Evolutionary conservation across 2,329 filamentous ascomycete genomes (phyloP), one percentile per base, ranked within the genome.

Genomic region (Dendrostoma leiphaemia): DNA sequence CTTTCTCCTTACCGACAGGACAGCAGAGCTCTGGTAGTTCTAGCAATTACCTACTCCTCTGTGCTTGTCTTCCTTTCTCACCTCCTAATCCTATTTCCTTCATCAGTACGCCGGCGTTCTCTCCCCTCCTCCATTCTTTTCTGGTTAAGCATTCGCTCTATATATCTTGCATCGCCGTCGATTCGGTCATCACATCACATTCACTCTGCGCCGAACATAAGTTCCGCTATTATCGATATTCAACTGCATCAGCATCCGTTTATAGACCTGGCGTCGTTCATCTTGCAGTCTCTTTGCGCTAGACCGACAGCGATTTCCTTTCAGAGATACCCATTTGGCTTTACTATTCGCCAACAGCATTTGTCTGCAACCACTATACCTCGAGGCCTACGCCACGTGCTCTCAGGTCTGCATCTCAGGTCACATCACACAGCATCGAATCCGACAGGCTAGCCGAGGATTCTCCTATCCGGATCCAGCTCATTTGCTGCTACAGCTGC

Each of bases 21-120:
- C 60, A 68, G 67, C 72, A 73, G 69, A 75, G 73, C 76, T 78
- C 77, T 71, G 75, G 75, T 69, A 79, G 76, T 73, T 75, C 70
- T 66, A 60, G 63, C 62, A 65, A 65, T 66, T 64, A 60, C 60
- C 59, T 60, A n/a, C n/a, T n/a, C 44, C 59, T 53, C 51, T 41
- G 49, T 50, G 51, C 48, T 38, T 58, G 51, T 49, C 46, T 61
- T 57, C 57, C 54, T 56, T 59, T 58, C 47, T 59, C 58, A 12
- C 57, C 17, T 35, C 43, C 19, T 49, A 26, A 29, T 31, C 43
- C 35, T 17, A 26, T 34, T 51, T 48, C 34, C 28, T 52, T 59
- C 43, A 40, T 53, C 35, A 43, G 26, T 48, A 43, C 55, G 55
- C 51, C 51, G 51, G 55, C 55, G 51, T 54, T 45, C 51, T 44